These are phyloP conservation scores for Ascochyta clinopodiicola DNA, from an alignment of 2,329 filamentous ascomycete species.

Conservation along the genomic window DNA sequence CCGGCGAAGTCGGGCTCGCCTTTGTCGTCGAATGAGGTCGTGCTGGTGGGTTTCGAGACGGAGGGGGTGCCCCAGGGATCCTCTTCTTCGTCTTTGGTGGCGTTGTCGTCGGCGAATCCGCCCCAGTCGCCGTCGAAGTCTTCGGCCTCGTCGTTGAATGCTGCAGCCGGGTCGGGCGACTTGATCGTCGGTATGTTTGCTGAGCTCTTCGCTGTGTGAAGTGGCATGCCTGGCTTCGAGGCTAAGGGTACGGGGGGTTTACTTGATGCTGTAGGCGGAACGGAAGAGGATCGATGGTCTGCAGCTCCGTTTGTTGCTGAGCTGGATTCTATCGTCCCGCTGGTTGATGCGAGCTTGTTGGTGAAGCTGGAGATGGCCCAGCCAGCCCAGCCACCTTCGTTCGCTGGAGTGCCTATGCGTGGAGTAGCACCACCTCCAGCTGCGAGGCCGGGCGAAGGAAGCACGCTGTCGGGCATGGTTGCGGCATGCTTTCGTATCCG, in stretches of 20 bases:
- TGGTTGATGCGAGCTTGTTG: conserved; percentile 84
- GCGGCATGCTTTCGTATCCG: conserved; percentile 80
- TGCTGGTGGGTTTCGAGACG: conserved; percentile 44
- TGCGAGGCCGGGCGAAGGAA: conserved; percentile 68
- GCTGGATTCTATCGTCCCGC: conserved; percentile 79
- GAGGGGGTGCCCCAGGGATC: conserved; percentile 59
- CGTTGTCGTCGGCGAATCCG: conserved; percentile 66
- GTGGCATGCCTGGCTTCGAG: conserved; percentile 44
- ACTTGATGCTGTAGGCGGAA: conserved; percentile 53
- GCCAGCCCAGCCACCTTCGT: conserved; percentile 78
- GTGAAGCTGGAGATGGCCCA: conserved; percentile 99
- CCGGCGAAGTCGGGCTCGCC: conserved; percentile 95
- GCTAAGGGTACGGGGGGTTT: conserved; percentile 59
- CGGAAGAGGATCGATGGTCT: conserved; percentile 56
- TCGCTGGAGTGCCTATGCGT: conserved; percentile 81
- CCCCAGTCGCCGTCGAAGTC: conserved; percentile 78
- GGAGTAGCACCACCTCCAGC: conserved; percentile 60
- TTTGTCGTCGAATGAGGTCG: conserved; percentile 75
- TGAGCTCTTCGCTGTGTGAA: conserved; percentile 35
- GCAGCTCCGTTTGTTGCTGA: conserved; percentile 46
- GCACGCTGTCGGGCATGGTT: conserved; percentile 78
- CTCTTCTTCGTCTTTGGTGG: conserved; percentile 57
- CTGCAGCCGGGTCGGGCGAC: conserved; percentile 57
- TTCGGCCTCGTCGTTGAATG: conserved; percentile 57
- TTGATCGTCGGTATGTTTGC: conserved; percentile 36